Percentiles rank a stretch among this genome's conserved stretches.
phyloP scores from a whole-genome alignment of 2,329 filamentous ascomycete species.

The Clonostachys solani region DNA sequence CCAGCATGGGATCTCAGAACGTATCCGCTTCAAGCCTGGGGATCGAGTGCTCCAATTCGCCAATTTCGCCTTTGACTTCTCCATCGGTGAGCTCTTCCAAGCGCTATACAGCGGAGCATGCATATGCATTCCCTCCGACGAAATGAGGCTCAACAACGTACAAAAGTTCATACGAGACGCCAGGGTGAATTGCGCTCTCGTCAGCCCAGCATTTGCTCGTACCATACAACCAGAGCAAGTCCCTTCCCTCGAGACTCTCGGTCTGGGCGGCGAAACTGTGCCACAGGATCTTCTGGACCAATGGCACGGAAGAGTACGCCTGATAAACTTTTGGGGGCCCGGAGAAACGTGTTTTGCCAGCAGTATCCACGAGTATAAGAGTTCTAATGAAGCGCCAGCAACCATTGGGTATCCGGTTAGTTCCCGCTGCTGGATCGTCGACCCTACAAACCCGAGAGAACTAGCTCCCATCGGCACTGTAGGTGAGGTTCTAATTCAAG shows the following conservation, averaged over 20 bases:
- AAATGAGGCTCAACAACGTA: background rate
- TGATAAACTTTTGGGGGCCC: slow-evolving; percentile 2
- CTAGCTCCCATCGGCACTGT: slow-evolving; percentile 16
- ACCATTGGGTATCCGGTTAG: slow-evolving; percentile 5
- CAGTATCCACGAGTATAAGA: slow-evolving; percentile 3
- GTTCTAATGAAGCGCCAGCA: background rate
- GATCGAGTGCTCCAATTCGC: slow-evolving; percentile 39
- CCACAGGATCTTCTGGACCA: slow-evolving; percentile 2
- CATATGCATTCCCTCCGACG: slow-evolving; percentile 3
- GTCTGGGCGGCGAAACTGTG: slow-evolving; percentile 5
- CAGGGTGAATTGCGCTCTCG: slow-evolving; percentile 3
- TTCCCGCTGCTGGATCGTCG: slow-evolving; percentile 19
- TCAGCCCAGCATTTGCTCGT: slow-evolving; percentile 7
- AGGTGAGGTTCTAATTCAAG: slow-evolving; percentile 19
- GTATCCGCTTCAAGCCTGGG: background rate
- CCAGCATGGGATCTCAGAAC: slow-evolving; percentile 11
- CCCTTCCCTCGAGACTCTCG: slow-evolving; percentile 2
- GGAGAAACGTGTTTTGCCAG: slow-evolving; percentile 1
- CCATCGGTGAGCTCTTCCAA: slow-evolving; percentile 38
- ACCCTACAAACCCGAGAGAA: slow-evolving; percentile 14
- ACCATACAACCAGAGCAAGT: slow-evolving; percentile 4
- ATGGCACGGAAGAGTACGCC: slow-evolving; percentile 3
- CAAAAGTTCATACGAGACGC: background rate
- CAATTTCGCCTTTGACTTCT: slow-evolving; percentile 41
- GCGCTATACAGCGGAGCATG: slow-evolving; percentile 2